phyloP scores from a whole-genome alignment of 2,329 filamentous ascomycete species.

The Aspergillus tamarii region DNA sequence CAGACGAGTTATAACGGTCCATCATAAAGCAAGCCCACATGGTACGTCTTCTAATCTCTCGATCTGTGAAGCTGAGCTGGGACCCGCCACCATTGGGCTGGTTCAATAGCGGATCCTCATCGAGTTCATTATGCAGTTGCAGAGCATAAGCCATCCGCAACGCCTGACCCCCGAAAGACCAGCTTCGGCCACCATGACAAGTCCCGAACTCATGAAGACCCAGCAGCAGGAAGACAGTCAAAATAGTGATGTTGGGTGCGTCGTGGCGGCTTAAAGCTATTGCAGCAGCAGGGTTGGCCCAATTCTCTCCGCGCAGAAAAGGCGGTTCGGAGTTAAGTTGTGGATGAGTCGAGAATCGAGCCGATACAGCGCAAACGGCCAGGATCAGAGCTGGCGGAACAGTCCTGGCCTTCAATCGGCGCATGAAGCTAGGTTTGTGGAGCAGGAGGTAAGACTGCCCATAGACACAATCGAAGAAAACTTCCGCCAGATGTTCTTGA shows the following conservation, averaged over 20 bases:
- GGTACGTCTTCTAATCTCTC: slow-evolving; percentile 86
- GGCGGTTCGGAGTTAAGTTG: slow-evolving; percentile 74
- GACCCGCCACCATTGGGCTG: slow-evolving; percentile 59
- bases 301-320: slow-evolving; percentile 87
- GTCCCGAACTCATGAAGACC: slow-evolving; percentile 96
- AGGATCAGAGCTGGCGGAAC: slow-evolving; percentile 88
- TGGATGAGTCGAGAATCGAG: slow-evolving; percentile 89
- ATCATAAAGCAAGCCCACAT: slow-evolving; percentile 99
- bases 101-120: slow-evolving; percentile 72
- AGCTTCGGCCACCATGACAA: slow-evolving; percentile 92
- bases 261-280: slow-evolving; percentile 89
- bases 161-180: slow-evolving; percentile 93
- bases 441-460: slow-evolving; percentile 93
- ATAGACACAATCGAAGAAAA: slow-evolving; percentile 95
- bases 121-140: slow-evolving; percentile 88
- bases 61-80: slow-evolving; percentile 84
- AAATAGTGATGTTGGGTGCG: slow-evolving; percentile 91
- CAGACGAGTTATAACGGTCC: slow-evolving; percentile 96
- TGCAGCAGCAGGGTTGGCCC: slow-evolving; percentile 83
- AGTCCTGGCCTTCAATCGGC: slow-evolving; percentile 72
- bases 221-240: slow-evolving; percentile 86
- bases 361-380: slow-evolving; percentile 94
- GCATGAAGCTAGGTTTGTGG: slow-evolving; percentile 97
- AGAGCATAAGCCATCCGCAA: slow-evolving; percentile 96
- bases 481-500: slow-evolving; percentile 88